Base-by-base conservation (phyloP, 2,329 filamentous ascomycete species). In the Ilyonectria destructans region DNA sequence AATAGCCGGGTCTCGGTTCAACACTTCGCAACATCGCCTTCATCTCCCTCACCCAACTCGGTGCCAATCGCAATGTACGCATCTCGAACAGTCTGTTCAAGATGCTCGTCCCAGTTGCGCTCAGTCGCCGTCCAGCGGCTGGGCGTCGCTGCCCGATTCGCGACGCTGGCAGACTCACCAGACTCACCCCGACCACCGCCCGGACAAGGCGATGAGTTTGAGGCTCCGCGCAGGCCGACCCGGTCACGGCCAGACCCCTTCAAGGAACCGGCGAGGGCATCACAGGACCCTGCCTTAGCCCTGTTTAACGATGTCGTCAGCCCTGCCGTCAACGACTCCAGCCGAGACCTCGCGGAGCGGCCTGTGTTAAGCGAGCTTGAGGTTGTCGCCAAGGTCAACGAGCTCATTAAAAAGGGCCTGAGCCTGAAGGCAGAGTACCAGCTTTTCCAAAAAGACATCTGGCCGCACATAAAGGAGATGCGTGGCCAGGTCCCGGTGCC, bases 291-390 rank as follows among this genome's bases (percentile, higher is more conserved):
- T 5, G 77, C 79, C 29, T 49, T 81, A 43, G 79, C 77, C 1
- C 67, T 81, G 17, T 82, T 82, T 75, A 79, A 81, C 52, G 78
- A 81, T 13, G 79, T 81, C n/a, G 78, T 81, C 58, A 76, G 72
- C 15, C 73, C 73, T 15, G 46, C 55, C 19, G 13, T 58, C 35
- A 48, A 52, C 40, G 40, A 46, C 35, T 33, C 58, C 5, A n/a
- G 45, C 37, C 10, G 35, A 1, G 48, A 63, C 4, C 33, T 52
- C 19, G n/a, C 54, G 54, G 23, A 48, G 35, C 26, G 29, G 17
- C 31, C 70, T 19, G 57, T 70, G n/a, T 15, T 77, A 29, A 67
- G 67, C 4, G 77, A 80, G 46, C 71, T 77, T 51, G 76, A 82
- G 62, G 69, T 81, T n/a, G 72, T 76, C 1, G 74, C 75, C 37